Evolutionary conservation across 495 filamentous ascomycete species (phyloP), one percentile per base, ranked within the genome.

Genomic region (Poronia punctata): DNA sequence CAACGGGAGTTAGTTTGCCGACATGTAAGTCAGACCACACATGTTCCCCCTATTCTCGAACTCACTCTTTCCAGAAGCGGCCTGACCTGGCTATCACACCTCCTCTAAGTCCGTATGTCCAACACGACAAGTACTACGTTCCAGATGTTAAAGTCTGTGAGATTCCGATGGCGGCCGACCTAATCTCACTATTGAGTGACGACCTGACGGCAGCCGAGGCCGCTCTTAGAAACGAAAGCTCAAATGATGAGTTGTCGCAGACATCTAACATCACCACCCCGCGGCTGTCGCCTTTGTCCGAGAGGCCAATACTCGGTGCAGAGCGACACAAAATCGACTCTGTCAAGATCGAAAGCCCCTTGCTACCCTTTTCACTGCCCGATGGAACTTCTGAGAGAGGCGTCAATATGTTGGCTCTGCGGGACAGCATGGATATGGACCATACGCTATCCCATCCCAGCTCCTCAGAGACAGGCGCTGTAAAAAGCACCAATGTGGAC

Each of bases 121-220:
- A 62, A 7, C 34, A 64, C 1, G 26, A 48, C 9, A 53, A 60
- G 14, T 62, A 64, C 23, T 79, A 66, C 30, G 39, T 74, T 19
- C 70, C 75, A 7, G 66, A 69, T 7, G 66, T 66, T 3, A 56
- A 62, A 7, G 57, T 33, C 4, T 75, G 67, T 40, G 54, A 68
- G 40, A 29, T 83, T n/a, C 72, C 78, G 4, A 44, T 74, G 5
- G 59, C 71, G 1, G 75, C 76, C n/a, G 70, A 77, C 40, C 52
- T 54, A 1, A 62, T 54, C 26, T 70, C 68, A 23, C 59, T 68
- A 8, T 54, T 71, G 7, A 57, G 62, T 32, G 54, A 53, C 7
- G 77, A 81, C n/a, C 42, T 70, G 4, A 46, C 57, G n/a, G 57
- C 42, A 3, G 56, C 76, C 7, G 76, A 81, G 28, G 50, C 59